Conservation (phyloP, 2,329 filamentous ascomycete genomes). For the Akanthomyces uredinophilus region DNA sequence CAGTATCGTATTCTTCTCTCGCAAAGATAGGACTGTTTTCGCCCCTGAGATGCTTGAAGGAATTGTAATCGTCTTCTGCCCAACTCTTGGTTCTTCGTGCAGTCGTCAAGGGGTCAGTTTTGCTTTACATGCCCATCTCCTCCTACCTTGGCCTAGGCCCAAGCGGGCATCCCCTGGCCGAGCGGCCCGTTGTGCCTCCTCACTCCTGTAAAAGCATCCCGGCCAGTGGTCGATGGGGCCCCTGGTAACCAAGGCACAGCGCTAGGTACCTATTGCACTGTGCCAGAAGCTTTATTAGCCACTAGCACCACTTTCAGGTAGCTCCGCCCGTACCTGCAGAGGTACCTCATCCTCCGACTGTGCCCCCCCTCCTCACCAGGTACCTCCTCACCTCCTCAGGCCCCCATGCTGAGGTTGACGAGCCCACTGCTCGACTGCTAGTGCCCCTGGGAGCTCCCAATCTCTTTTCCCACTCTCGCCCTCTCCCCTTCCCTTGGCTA, state of each 20-base stretch:
- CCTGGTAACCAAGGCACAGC: background rate
- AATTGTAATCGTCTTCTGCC: too few species aligned
- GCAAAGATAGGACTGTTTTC: too few species aligned
- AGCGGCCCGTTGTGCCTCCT: background rate
- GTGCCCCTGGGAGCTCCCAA: constrained; percentile 1
- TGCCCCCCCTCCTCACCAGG: background rate
- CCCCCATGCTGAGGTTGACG: background rate
- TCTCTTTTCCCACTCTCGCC: constrained; percentile 1
- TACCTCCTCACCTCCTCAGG: background rate
- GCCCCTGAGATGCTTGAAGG: too few species aligned
- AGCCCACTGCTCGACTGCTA: background rate
- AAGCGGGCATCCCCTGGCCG: background rate
- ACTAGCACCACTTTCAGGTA: too few species aligned
- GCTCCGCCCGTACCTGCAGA: too few species aligned
- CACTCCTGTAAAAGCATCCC: background rate
- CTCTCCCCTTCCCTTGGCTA: background rate
- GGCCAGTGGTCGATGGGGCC: background rate
- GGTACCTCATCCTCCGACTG: too few species aligned
- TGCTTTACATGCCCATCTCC: too few species aligned
- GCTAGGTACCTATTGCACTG: background rate
- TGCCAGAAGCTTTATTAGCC: too few species aligned
- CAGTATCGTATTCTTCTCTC: too few species aligned
- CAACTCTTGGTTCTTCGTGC: too few species aligned
- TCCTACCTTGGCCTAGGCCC: background rate
- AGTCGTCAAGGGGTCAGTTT: too few species aligned